Evolutionary conservation across 331 rosid species (phyloP).

Genomic region (Rhamnella rubrinervis): DNA sequence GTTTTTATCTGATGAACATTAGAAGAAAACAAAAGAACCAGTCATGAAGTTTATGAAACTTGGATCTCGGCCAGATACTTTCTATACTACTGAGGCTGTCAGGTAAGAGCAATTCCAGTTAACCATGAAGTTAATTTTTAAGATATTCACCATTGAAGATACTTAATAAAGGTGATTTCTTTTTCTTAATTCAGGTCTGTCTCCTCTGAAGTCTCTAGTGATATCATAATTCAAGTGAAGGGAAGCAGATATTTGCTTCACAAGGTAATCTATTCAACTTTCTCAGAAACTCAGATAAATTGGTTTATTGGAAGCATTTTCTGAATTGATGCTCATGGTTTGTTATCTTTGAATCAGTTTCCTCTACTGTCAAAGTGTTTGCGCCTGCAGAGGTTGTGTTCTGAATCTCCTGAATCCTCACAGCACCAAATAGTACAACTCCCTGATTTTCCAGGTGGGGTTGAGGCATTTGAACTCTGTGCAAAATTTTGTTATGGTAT

Average conservation of each 20-base stretch:
- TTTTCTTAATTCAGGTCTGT: constrained; percentile 60
- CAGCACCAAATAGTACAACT: constrained; percentile 73
- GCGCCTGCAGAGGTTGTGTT: constrained; percentile 73
- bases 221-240: constrained; percentile 85
- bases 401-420: constrained; percentile 72
- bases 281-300: background rate
- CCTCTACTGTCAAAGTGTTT: constrained; percentile 90
- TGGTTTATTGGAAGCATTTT: background rate
- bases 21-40: constrained; percentile 31
- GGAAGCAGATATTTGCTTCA: constrained; percentile 92
- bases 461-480: constrained; percentile 86
- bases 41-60: constrained; percentile 99
- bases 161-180: constrained; percentile 1
- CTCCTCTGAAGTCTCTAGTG: constrained; percentile 94
- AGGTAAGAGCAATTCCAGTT: constrained; percentile 42
- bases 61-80: constrained; percentile 96
- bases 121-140: constrained; percentile 6
- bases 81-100: constrained; percentile 73
- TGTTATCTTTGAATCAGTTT: constrained; percentile 56
- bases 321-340: constrained; percentile 1
- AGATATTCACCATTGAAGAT: constrained; percentile 6
- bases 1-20: constrained; percentile 34
- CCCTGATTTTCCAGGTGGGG: constrained; percentile 83
- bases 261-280: constrained; percentile 54
- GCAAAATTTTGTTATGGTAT: constrained; percentile 98